Percentiles rank a stretch among this genome's conserved stretches.
These are phyloP conservation scores for Suillus sp. DNA, from an alignment of 768 basidiomycete genomes.

Conservation along the genomic window DNA sequence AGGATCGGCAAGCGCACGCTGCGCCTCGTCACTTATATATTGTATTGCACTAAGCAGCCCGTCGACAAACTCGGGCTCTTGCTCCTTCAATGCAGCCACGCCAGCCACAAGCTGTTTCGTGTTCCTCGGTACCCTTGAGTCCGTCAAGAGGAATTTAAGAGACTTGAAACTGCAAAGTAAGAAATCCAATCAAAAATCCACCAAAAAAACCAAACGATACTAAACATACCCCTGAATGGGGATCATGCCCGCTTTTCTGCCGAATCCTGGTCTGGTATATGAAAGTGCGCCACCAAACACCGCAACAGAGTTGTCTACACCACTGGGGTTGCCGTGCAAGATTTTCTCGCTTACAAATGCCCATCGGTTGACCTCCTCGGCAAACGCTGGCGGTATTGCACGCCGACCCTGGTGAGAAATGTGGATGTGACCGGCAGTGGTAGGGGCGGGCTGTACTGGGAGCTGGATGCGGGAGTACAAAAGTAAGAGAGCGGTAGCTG, in stretches of 20 bases:
- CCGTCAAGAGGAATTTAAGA: slow-evolving; percentile 85
- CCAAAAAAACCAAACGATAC: not conserved
- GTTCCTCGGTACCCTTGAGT: slow-evolving; percentile 91
- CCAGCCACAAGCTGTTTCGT: slow-evolving; percentile 93
- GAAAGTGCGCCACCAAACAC: slow-evolving; percentile 91
- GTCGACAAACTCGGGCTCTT: slow-evolving; percentile 87
- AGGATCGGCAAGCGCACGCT: slow-evolving; percentile 70
- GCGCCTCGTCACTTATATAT: slow-evolving; percentile 80
- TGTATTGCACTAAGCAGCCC: slow-evolving; percentile 81
- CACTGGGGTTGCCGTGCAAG: slow-evolving; percentile 95
- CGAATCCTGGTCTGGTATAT: slow-evolving; percentile 82
- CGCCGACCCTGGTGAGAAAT: slow-evolving; percentile 66
- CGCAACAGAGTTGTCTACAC: slow-evolving; percentile 94
- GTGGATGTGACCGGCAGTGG: slow-evolving; percentile 55
- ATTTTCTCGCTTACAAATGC: slow-evolving; percentile 96
- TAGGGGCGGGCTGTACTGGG: slow-evolving; percentile 52
- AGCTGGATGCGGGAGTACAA: slow-evolving; percentile 67
- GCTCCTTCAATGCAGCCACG: slow-evolving; percentile 71
- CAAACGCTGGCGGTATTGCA: slow-evolving; percentile 60
- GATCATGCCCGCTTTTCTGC: slow-evolving; percentile 81
- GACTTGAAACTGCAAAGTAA: slow-evolving; percentile 76
- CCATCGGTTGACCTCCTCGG: slow-evolving; percentile 87
- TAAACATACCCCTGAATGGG: slow-evolving; percentile 70
- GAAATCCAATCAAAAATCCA: slow-evolving; percentile 13
- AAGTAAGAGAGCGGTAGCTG: slow-evolving; percentile 78